A percentile compares a stretch with the other conserved stretches of the same genome.
phyloP scores from a whole-genome alignment of 148 eudicot genomes.

The Chenopodium berlandieri region DNA sequence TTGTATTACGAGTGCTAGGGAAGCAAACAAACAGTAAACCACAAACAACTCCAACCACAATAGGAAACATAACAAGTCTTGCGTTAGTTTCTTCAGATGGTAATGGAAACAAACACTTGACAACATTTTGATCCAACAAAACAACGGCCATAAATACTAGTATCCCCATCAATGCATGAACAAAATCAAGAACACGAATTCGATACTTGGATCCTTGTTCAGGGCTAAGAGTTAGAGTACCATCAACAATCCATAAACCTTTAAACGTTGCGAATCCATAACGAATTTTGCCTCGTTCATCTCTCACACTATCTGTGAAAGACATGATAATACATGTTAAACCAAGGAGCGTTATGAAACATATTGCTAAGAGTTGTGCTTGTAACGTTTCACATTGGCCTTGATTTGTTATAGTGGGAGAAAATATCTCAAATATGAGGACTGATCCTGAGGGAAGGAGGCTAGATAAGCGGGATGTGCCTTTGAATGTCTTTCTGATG shows the following conservation, averaged over 20 bases:
- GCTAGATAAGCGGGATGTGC: conserved; percentile 48
- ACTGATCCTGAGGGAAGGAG: conserved; percentile 79
- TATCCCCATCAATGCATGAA: conserved; percentile 58
- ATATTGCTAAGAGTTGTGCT: conserved; percentile 30
- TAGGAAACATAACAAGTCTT: conserved; percentile 44
- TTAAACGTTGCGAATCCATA: conserved; percentile 65
- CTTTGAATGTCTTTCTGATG: conserved; percentile 52
- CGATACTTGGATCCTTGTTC: conserved; percentile 42
- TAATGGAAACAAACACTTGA: conserved; percentile 57
- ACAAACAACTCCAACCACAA: conserved; percentile 57
- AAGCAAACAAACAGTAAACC: conserved; percentile 59
- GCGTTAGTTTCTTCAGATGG: conserved; percentile 47
- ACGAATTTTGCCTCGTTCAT: conserved; percentile 63
- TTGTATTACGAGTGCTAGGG: conserved; percentile 64
- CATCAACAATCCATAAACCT: conserved; percentile 69
- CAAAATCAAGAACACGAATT: conserved; percentile 47
- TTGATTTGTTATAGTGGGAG: conserved; percentile 56
- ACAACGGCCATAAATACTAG: conserved; percentile 50
- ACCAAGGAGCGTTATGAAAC: conserved; percentile 38
- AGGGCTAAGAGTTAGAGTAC: conserved; percentile 24
- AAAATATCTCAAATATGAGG: conserved; percentile 58
- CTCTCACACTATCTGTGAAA: conserved; percentile 64
- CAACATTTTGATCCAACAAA: conserved; percentile 59
- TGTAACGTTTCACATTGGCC: conserved; percentile 43
- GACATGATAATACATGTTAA: conserved; percentile 51